Conservation (phyloP, 306 rosid genomes). For the Leucaena leucocephala region DNA sequence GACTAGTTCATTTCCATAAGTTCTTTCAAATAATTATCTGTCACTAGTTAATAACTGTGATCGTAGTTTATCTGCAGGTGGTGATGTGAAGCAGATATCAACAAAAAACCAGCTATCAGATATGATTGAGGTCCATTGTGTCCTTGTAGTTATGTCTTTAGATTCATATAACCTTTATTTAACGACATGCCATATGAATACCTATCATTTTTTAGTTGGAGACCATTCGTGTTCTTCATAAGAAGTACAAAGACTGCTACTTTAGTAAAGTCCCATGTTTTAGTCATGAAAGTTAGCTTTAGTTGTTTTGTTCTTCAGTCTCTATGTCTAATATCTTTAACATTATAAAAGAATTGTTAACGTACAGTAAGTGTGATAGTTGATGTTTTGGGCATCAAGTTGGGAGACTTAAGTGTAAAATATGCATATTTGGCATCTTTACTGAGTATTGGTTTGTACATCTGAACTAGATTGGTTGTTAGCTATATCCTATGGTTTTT, state of each 20-base stretch:
- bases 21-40: conserved; percentile 8
- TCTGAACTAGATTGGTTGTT: neutral
- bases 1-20: neutral
- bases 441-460: neutral
- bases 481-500: neutral
- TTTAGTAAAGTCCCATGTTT: conserved; percentile 15
- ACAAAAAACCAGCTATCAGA: conserved; percentile 71
- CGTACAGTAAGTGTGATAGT: neutral
- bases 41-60: conserved; percentile 44
- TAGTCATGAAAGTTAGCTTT: conserved; percentile 20
- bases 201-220: conserved; percentile 19
- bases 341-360: neutral
- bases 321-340: conserved; percentile 23
- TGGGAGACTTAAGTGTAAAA: neutral
- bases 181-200: conserved; percentile 34
- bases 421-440: neutral
- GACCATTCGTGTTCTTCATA: conserved; percentile 8
- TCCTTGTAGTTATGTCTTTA: conserved; percentile 43
- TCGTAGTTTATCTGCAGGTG: conserved; percentile 91
- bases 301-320: conserved; percentile 8
- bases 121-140: conserved; percentile 88
- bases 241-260: conserved; percentile 4
- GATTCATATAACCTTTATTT: conserved; percentile 39
- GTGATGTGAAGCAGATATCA: conserved; percentile 95
- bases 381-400: conserved; percentile 9